These are phyloP conservation scores for Naganishia vaughanmartiniae DNA, from an alignment of 768 basidiomycete species.

Conservation along the genomic window DNA sequence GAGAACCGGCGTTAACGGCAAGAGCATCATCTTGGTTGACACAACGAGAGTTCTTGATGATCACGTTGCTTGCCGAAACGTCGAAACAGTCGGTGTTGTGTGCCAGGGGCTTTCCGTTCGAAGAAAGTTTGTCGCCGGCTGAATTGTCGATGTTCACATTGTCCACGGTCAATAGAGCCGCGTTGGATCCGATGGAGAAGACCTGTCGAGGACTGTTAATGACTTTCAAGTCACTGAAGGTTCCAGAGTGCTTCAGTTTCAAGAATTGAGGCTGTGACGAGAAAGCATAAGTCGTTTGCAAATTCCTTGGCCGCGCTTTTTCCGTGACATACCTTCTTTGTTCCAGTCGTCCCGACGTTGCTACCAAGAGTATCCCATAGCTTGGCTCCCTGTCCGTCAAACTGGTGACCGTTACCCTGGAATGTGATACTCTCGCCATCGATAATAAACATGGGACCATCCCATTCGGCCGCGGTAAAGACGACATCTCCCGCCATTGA, in stretches of 20 bases:
- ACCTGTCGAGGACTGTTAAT: slow-evolving; percentile 55
- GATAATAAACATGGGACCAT: slow-evolving; percentile 33
- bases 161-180: slow-evolving; percentile 54
- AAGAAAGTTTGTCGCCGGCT: slow-evolving; percentile 5
- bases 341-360: slow-evolving; percentile 7
- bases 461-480: slow-evolving; percentile 58
- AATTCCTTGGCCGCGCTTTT: background rate
- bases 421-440: slow-evolving; percentile 30
- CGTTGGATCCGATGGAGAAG: slow-evolving; percentile 47
- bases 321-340: background rate
- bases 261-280: slow-evolving; percentile 1
- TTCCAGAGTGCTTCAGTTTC: slow-evolving; percentile 54
- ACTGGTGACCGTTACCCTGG: slow-evolving; percentile 55
- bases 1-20: slow-evolving; percentile 56
- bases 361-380: slow-evolving; percentile 11
- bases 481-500: slow-evolving; percentile 63
- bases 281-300: slow-evolving; percentile 48
- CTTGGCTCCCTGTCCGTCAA: slow-evolving; percentile 56
- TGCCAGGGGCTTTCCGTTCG: slow-evolving; percentile 15
- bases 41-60: slow-evolving; percentile 32
- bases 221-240: slow-evolving; percentile 52
- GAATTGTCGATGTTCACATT: slow-evolving; percentile 60
- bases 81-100: slow-evolving; percentile 49
- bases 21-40: slow-evolving; percentile 62
- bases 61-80: slow-evolving; percentile 32